phyloP scores from a whole-genome alignment of 208 protist species.

The Acanthamoeba healyi region DNA sequence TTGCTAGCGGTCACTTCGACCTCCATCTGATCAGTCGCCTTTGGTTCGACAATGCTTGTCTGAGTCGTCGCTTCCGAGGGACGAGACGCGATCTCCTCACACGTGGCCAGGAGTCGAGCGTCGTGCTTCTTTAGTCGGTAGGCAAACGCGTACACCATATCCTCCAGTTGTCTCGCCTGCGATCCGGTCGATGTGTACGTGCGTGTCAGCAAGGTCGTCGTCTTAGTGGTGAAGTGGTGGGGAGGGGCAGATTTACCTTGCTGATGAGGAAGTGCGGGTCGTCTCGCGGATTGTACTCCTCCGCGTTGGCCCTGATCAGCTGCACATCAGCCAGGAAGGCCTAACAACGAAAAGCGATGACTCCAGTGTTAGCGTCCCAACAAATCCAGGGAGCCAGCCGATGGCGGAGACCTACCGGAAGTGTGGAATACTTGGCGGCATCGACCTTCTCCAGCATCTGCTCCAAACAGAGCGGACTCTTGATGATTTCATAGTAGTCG shows the following conservation, averaged over 20 bases:
- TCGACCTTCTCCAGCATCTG: constrained; percentile 63
- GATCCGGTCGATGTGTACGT: neutral
- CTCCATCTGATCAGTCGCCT: neutral
- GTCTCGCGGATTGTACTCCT: constrained; percentile 74
- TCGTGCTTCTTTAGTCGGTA: constrained; percentile 65
- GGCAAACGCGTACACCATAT: constrained; percentile 53
- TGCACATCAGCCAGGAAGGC: constrained; percentile 73
- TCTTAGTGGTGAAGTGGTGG: constrained; percentile 52
- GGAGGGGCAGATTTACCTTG: constrained; percentile 67
- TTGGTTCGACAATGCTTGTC: neutral
- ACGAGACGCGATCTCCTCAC: constrained; percentile 58
- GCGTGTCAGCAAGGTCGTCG: neutral
- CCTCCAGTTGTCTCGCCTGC: constrained; percentile 39
- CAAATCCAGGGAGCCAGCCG: neutral
- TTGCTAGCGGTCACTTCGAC: neutral
- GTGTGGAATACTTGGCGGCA: constrained; percentile 29
- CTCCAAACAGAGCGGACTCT: constrained; percentile 68
- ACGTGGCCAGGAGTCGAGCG: neutral
- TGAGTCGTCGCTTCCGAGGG: neutral
- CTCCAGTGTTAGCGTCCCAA: too few relatives aligned
- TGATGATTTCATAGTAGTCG: constrained; percentile 79
- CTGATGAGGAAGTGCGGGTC: constrained; percentile 67
- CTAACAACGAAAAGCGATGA: neutral
- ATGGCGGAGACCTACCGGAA: neutral
- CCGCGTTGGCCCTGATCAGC: constrained; percentile 61